Base-by-base conservation (phyloP, 2,329 filamentous ascomycete species). In the Fusarium caatingaense region DNA sequence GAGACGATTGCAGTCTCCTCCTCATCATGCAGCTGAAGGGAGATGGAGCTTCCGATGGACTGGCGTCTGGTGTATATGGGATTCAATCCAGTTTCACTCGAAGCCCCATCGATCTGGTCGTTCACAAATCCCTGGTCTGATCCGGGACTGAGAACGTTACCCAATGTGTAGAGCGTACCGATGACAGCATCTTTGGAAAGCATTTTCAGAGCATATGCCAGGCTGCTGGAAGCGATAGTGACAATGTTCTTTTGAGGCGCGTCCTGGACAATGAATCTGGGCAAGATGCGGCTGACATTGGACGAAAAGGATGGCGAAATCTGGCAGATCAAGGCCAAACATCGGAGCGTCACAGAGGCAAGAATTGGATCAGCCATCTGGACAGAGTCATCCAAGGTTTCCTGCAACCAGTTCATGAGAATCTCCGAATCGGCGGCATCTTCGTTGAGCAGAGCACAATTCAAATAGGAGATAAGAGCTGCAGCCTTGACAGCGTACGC, bases 131-230 rank as follows among this genome's bases (percentile, higher is more conserved):
- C 83, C 44, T 83, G 81, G 60, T 87, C 88, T 16, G 85, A 85
- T 48, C 88, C 89, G 8, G 93, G 91, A 73, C 94, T 98, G 16
- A 99, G 85, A 6, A 97, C 92, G 77, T 99, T 99, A 21, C 96
- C 96, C n/a, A 99, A 86, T 1, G 94, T 96, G 80, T 99, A 99
- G 12, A 99, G 84, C 2, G 94, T 98, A 8, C 94, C 97, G 71
- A 99, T 98, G 37, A 97, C 88, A 37, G 94, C 91, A 82, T 99
- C 96, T 74, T 97, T 92, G 3, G 96, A 97, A 15, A 98, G 86
- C 74, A 91, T 86, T 72, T 91, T 91, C 58, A 99, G 83, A 20
- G 97, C 89, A 71, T 91, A 91, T 4, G 94, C 94, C 34, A 99
- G 84, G 73, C 92, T 96, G 70, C 90, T 89, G n/a, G 94, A 93